Evolutionary conservation across 208 protist species (phyloP), one percentile per base, ranked within the genome.

Genomic region (Trypanosoma melophagium): DNA sequence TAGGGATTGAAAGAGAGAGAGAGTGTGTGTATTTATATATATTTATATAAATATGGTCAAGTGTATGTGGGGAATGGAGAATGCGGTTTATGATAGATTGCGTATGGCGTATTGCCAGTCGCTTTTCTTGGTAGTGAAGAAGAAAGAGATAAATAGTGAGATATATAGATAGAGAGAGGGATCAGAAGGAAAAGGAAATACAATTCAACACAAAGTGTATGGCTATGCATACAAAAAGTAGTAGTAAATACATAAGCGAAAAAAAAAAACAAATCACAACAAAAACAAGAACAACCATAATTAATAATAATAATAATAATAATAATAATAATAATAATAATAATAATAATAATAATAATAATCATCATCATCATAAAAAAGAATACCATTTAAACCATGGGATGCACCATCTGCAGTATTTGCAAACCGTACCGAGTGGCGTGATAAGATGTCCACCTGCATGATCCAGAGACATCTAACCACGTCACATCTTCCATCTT

Each of bases 351-450:
- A 65, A 55, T 19, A 42, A 55, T 13, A 16, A 65, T 21, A 41
- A 56, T 21, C 4, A 54, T 3, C 3, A 44, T 31, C 19, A n/a
- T 1, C 0, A 19, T 44, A 25, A 22, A 55, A 54, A 41, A 56
- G n/a, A 17, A 64, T 17, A 16, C 25, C 22, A 19, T 35, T 5
- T 5, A 25, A 17, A n/a, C 8, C 7, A 53, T n/a, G 21, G 17
- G n/a, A 8, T 42, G 1, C n/a, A 71, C 21, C 24, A 50, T 41
- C 2, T 53, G 62, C 49, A 83, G 9, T 12, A 95, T 71, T 44
- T 87, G 74, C 16, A 76, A 8, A 17, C 86, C 89, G 51, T 95
- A 95, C 7, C 84, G 79, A 25, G 75, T 35, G 12, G 89, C 89
- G 38, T 81, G 74, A 61, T 76, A 92, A 9, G 81, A 81, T 10